Conservation (phyloP, 2,329 filamentous ascomycete species). For the Monosporascus ibericus region DNA sequence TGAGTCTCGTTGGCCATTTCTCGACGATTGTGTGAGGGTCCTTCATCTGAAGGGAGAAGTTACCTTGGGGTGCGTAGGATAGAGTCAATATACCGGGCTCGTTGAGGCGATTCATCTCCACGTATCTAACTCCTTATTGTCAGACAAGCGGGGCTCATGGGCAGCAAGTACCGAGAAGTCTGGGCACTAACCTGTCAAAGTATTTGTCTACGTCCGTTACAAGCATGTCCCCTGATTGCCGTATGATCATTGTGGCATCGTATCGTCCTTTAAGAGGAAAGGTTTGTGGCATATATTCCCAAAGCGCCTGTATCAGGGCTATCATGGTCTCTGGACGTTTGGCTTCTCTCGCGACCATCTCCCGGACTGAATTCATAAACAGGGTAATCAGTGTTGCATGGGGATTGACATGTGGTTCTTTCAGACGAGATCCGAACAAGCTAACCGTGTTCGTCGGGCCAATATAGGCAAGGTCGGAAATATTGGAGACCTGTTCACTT, state of each 20-base stretch:
- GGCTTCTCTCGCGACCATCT: constrained; percentile 2
- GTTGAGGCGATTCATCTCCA: constrained; percentile 1
- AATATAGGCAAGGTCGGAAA: constrained; percentile 29
- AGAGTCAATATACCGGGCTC: neutral
- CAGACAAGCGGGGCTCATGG: neutral
- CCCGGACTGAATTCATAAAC: constrained; percentile 30
- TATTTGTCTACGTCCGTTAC: constrained; percentile 6
- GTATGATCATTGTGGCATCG: constrained; percentile 1
- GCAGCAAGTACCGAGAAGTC: neutral
- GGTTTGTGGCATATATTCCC: constrained; percentile 6
- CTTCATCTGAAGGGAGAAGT: constrained; percentile 18
- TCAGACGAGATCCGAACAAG: constrained; percentile 27
- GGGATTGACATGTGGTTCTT: constrained; percentile 25
- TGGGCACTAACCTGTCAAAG: constrained; percentile 3
- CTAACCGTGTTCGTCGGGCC: constrained; percentile 20
- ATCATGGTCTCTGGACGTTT: neutral
- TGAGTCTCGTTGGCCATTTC: constrained; percentile 25
- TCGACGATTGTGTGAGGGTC: constrained; percentile 25
- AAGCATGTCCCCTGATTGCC: neutral
- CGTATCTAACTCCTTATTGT: constrained; percentile 1
- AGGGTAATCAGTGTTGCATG: constrained; percentile 33
- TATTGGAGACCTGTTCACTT: constrained; percentile 18
- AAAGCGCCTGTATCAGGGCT: constrained; percentile 1
- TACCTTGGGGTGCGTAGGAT: too few relatives aligned
- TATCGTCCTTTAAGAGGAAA: neutral